Evolutionary conservation across 164 flowering plant species (phyloP), one percentile per base, ranked within the genome.

Genomic region (Tinospora cordifolia): DNA sequence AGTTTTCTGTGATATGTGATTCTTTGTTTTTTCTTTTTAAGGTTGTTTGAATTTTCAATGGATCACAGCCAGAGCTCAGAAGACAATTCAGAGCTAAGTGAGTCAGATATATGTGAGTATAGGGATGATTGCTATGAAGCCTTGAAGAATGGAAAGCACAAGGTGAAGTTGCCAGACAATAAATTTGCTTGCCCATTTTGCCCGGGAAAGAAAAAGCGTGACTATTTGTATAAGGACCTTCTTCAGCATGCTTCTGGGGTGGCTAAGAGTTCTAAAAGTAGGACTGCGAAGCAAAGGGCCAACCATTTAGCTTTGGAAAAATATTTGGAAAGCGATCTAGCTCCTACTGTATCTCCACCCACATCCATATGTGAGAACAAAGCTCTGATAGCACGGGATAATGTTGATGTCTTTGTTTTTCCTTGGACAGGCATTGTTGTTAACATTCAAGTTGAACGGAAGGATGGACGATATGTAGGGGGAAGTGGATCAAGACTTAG

Each of bases 181-280:
- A 72, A 75, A 10, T 88, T 80, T 66, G 66, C 77, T 39, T 94
- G 99, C 69, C 99, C 97, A 0, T 94, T 75, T 75, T 94, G 99
- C 69, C 78, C 81, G 21, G 86, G 84, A 65, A 92, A 88, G 77
- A 87, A 74, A 68, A 89, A 86, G 73, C 74, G 75, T 38, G 86
- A 84, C 63, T 90, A 74, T 62, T 72, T 27, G 0, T 83, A 84
- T 63, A 88, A 83, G 71, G 98, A 94, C 1, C 82, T 94, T 63
- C 78, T 90, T 44, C 96, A 92, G 73, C 99, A 92, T 81, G 94
- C 99, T 24, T 71, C 84, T 75, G 91, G 86, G 8, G 83, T 90
- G 71, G 92, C 90, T 27, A 82, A 75, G 15, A 83, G 90, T 57
- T 86, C 96, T 9, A 62, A 81, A 3, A 90, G 84, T 81, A 83